Evolutionary conservation across 495 filamentous ascomycete genomes (phyloP).

Genomic region (Penicillium cinerascens): DNA sequence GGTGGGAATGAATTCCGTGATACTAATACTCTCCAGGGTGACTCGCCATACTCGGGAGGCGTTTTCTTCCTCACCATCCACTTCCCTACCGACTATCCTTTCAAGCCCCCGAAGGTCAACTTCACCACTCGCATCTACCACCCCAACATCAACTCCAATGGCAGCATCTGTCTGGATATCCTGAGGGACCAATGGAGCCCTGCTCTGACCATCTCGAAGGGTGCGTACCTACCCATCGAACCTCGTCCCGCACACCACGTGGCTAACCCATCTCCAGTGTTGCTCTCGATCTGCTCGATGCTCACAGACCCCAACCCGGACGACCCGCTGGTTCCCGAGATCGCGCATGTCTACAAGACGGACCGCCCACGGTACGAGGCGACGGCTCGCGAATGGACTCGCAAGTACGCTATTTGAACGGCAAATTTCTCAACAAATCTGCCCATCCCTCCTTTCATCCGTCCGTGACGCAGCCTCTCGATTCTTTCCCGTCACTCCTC

Average conservation of each 20-base stretch:
- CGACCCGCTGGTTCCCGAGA: slow-evolving; percentile 96
- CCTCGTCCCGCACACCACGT: too few species aligned
- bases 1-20: background rate
- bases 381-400: slow-evolving; percentile 95
- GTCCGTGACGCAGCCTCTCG: slow-evolving; percentile 14
- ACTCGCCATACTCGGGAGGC: slow-evolving; percentile 94
- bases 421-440: slow-evolving; percentile 26
- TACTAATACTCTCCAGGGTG: slow-evolving; percentile 53
- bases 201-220: slow-evolving; percentile 97
- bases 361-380: slow-evolving; percentile 93
- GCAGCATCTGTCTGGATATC: slow-evolving; percentile 98
- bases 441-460: slow-evolving; percentile 4
- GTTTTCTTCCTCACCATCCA: slow-evolving; percentile 98
- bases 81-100: slow-evolving; percentile 99
- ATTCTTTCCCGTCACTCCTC: slow-evolving; percentile 26
- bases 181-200: slow-evolving; percentile 99
- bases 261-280: slow-evolving; percentile 53
- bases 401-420: slow-evolving; percentile 87
- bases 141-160: slow-evolving; percentile 99
- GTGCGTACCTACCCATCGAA: slow-evolving; percentile 47
- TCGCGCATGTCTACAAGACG: slow-evolving; percentile 99
- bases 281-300: slow-evolving; percentile 99
- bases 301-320: slow-evolving; percentile 99
- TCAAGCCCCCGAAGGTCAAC: slow-evolving; percentile 99
- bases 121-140: slow-evolving; percentile 99